Evolutionary conservation across 139 green algal genomes (phyloP), one percentile per base, ranked within the genome.

Genomic region (Chlorella sorokiniana): DNA sequence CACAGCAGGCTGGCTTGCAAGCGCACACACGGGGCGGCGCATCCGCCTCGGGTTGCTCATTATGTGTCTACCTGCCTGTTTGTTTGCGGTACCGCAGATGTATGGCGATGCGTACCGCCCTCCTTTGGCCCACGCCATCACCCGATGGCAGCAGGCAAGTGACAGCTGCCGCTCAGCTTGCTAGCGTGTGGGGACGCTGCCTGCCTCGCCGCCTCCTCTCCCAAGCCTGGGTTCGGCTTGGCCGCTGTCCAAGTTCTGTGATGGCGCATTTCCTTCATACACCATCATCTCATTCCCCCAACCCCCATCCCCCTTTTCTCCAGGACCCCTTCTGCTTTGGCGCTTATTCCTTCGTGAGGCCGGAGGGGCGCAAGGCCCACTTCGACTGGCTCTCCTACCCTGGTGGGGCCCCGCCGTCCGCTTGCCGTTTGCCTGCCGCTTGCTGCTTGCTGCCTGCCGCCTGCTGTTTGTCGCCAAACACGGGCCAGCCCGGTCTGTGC

Each of bases 321-420:
- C 61, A 62, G 37, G 83, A 87, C 69, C 83, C 78, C 7, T 86
- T 45, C 44, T 73, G 54, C 38, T 70, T 27, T 27, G 83, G 83
- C 27, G 83, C 83, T 1, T 85, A 87, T 44, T 77, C 67, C 4
- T 87, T 68, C 16, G 83, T 87, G 45, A 69, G 69, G 0, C 44
- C 69, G 9, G 11, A 44, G 25, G 63, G 68, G 16, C 40, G 52
- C 1, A 76, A 86, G 62, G 54, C 14, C 16, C 69, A 69, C 44
- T 87, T 78, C 37, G 70, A 86, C 1, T 75, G 72, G 69, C 33
- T 87, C 42, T 45, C 56, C 8, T 44, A 62, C 45, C 78, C 83
- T 18, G 78, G 73, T 69, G 37, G 48, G 72, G 35, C 5, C 33
- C 5, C 22, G 23, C 18, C n/a, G 23, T 22, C 22, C 22, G 18